These are phyloP conservation scores for Crotalaria pallida DNA, from an alignment of 306 rosid genomes.

Conservation along the genomic window DNA sequence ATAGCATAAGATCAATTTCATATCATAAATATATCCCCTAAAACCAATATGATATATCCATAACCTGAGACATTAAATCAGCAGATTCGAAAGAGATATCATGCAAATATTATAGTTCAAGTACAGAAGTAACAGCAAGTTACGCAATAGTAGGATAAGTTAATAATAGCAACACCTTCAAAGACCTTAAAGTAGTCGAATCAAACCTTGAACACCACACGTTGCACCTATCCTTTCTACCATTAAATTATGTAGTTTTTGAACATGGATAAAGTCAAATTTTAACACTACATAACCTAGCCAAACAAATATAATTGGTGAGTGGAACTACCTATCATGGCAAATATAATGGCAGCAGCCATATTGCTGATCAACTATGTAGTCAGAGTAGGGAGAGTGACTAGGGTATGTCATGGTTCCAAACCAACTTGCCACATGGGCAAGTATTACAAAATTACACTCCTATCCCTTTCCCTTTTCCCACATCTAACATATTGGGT, in stretches of 20 bases:
- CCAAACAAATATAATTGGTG: background rate
- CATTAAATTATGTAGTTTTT: background rate
- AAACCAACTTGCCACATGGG: too few relatives aligned
- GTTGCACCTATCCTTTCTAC: background rate
- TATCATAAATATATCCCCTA: background rate
- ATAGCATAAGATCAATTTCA: conserved; percentile 4
- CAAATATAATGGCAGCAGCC: background rate
- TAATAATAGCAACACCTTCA: too few relatives aligned
- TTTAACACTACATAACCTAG: background rate
- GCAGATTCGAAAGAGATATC: conserved; percentile 4
- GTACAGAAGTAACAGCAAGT: background rate
- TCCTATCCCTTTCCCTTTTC: too few relatives aligned
- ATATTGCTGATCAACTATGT: background rate
- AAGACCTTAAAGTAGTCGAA: background rate
- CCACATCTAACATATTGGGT: too few relatives aligned
- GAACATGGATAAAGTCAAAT: background rate
- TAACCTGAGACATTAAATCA: conserved; percentile 9
- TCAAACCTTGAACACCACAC: conserved; percentile 3
- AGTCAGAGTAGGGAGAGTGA: background rate
- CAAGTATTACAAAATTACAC: too few relatives aligned
- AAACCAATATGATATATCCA: background rate
- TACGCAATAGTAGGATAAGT: background rate
- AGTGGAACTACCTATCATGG: background rate
- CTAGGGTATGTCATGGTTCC: too few relatives aligned
- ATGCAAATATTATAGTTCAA: background rate